Evolutionary conservation across 805 yeast species (phyloP), one percentile per base, ranked within the genome.

Genomic region (Ogataea polymorpha): DNA sequence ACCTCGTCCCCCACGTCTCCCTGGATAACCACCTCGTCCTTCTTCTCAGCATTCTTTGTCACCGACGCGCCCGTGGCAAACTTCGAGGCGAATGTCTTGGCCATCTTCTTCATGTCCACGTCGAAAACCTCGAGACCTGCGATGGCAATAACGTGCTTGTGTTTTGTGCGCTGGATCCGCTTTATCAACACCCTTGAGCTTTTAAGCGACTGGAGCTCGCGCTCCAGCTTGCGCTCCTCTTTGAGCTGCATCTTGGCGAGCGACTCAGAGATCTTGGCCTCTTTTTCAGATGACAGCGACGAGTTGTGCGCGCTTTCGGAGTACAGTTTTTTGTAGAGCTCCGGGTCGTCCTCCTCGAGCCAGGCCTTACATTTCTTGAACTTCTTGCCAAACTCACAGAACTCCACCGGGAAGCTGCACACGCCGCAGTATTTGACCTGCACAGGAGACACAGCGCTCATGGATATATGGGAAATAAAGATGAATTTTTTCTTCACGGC

Each of bases 41-140:
- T 86, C 66, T 90, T 90, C 50, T 90, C 98, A 3, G 80, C 89
- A 49, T 80, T 86, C 66, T 90, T 90, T 4, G 89, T 81, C 11
- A 90, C 96, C 16, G 93, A 80, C 21, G 96, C 91, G 37, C 98
- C 98, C 7, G 97, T 90, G 11, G 98, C 98, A 59, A 91, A 90
- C 63, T 86, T 88, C 25, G 93, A 82, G 0, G 97, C 93, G 65
- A 91, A 90, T 0, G 89, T 81, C 72, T 91, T 91, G 32, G 96
- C 86, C 50, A 88, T 71, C 59, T 89, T 90, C 70, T 90, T 90
- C 78, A 86, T 75, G 59, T 90, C 96, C 46, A 88, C 76, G 46
- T 82, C 91, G 59, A 88, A 83, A 27, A 89, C 86, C 59, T 91
- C 97, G 48, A 90, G 72, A 12, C 96, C 96, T 14, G 85, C 74